Base-by-base conservation (phyloP, 148 eudicot genomes). In the Amaranthus hypochondriacus region DNA sequence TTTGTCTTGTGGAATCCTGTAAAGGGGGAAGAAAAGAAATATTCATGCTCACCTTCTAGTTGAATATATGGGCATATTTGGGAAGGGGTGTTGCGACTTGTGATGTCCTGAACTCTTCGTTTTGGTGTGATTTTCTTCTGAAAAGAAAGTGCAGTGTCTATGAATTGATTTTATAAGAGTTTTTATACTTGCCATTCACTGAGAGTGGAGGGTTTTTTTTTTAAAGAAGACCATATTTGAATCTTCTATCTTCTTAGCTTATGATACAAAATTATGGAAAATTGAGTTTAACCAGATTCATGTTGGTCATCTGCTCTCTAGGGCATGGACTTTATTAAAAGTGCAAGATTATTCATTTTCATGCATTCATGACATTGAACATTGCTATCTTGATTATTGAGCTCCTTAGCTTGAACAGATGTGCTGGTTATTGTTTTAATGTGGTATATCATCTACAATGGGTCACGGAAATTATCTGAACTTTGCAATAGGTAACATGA, bases 371-470 rank as follows among this genome's bases (percentile, higher is more conserved):
- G 53, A 53, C 48, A 14, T 60, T 68, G 57, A 63, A 67, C 59
- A 48, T 75, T n/a, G 39, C 39, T 28, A 2, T 28, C 28, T 8
- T 68, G 43, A 64, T 9, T 49, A 55, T 46, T 77, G 73, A 61
- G 62, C 66, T 80, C 83, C 86, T 80, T 80, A 83, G 12, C 76
- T 68, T 28, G 60, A 65, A 18, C 56, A 83, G 86, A 83, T 83
- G 77, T 78, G 11, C 72, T 83, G 61, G 72, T 83, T 51, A 48
- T 83, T 55, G 76, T 83, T 52, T 79, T 83, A 58, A 66, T 80
- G 76, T 77, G 77, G 80, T 83, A 79, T 71, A 64, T 83, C 47
- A 79, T 83, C 68, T 71, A 83, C 78, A 80, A 74, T 69, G 78
- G 81, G 11, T 83, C 81, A 1, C 80, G 73, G 28, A 67, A 76